A percentile compares a stretch with the other conserved stretches of the same genome.
phyloP scores from a whole-genome alignment of 345 rosid species.

The Crucihimalaya himalaica region DNA sequence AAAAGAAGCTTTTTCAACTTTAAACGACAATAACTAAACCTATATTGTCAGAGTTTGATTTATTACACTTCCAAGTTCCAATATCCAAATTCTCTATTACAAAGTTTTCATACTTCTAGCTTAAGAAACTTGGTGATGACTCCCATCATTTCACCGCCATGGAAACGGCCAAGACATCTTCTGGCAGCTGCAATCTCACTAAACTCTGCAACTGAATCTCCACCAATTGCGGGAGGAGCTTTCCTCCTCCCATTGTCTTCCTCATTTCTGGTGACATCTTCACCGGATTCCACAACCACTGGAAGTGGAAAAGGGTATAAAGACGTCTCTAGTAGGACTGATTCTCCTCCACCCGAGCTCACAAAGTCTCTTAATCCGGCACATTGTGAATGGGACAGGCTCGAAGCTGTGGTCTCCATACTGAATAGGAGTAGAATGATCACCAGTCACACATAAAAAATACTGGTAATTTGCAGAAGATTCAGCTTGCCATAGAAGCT shows the following conservation, averaged over 20 bases:
- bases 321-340: constrained; percentile 53
- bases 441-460: constrained; percentile 83
- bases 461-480: constrained; percentile 56
- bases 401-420: constrained; percentile 98
- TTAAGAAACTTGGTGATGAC: constrained; percentile 39
- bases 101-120: constrained; percentile 15
- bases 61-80: constrained; percentile 28
- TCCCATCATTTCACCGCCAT: constrained; percentile 60
- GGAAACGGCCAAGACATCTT: constrained; percentile 92
- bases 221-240: constrained; percentile 42
- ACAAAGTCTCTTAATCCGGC: constrained; percentile 75
- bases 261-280: constrained; percentile 17
- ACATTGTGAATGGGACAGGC: constrained; percentile 80
- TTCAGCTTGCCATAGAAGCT: constrained; percentile 85
- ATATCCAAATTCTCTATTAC: not conserved
- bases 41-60: not conserved
- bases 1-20: not conserved
- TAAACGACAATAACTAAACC: not conserved
- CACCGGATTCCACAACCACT: constrained; percentile 46
- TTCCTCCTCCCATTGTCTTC: not conserved
- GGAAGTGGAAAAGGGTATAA: constrained; percentile 91
- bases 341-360: constrained; percentile 71
- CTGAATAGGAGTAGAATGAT: constrained; percentile 95
- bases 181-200: constrained; percentile 83
- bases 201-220: constrained; percentile 79